Evolutionary conservation across 768 basidiomycete genomes (phyloP).

Genomic region (Hericium erinaceus): DNA sequence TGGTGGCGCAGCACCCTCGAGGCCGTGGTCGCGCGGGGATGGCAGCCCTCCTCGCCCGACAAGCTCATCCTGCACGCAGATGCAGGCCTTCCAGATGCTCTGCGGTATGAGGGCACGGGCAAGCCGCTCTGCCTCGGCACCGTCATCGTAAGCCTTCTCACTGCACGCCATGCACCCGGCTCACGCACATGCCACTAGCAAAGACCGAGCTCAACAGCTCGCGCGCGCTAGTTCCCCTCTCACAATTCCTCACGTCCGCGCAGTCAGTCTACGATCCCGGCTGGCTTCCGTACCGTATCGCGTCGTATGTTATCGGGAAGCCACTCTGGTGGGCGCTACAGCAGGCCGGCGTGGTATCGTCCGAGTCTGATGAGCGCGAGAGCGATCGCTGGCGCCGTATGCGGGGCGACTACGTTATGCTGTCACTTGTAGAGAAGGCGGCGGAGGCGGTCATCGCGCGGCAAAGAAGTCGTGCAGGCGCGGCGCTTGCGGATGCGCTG

Average conservation of each 20-base stretch:
- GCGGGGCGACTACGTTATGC: conserved; percentile 65
- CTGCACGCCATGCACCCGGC: not conserved
- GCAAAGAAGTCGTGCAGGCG: conserved; percentile 31
- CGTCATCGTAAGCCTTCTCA: conserved; percentile 54
- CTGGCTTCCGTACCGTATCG: conserved; percentile 61
- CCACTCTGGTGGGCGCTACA: conserved; percentile 86
- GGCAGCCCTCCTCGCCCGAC: conserved; percentile 36
- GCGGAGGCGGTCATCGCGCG: conserved; percentile 45
- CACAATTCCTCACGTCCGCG: conserved; percentile 45
- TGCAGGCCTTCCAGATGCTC: conserved; percentile 41
- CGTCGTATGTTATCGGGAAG: conserved; percentile 60
- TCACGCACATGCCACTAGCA: conserved; percentile 30
- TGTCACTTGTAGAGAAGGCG: conserved; percentile 54
- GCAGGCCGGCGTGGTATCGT: conserved; percentile 60
- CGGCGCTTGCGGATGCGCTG: conserved; percentile 48
- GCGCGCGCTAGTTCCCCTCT: conserved; percentile 35
- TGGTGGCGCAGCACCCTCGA: conserved; percentile 82
- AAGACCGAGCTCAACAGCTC: conserved; percentile 56
- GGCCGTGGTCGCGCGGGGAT: conserved; percentile 45
- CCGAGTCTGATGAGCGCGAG: conserved; percentile 39
- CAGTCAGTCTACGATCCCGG: conserved; percentile 60
- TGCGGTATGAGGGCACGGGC: conserved; percentile 61
- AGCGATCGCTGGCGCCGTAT: conserved; percentile 43
- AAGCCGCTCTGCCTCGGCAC: conserved; percentile 65
- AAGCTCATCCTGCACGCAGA: conserved; percentile 53